Percentiles rank a stretch among this genome's conserved stretches.
Conservation (phyloP, 2,329 filamentous ascomycete genomes). For the Fusarium transvaalense region DNA sequence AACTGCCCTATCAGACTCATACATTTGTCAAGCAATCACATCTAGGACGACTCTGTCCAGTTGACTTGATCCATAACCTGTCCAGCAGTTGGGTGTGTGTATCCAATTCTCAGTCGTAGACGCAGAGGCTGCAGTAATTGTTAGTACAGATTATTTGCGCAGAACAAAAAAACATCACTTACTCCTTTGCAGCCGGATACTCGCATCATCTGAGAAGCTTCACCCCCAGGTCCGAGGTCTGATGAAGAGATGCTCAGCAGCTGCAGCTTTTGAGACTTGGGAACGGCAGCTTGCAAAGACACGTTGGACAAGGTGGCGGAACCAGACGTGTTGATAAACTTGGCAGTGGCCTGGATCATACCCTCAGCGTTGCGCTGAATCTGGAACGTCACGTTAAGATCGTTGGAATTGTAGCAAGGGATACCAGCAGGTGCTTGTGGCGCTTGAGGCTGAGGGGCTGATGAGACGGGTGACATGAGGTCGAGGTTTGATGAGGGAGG, state of each 20-base stretch:
- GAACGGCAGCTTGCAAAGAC: slow-evolving; percentile 92
- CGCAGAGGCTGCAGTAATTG: slow-evolving; percentile 75
- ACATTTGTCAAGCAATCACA: neutral
- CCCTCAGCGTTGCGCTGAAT: slow-evolving; percentile 85
- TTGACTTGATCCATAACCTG: slow-evolving; percentile 92
- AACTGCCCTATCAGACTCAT: slow-evolving; percentile 7
- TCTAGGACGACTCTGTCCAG: slow-evolving; percentile 80
- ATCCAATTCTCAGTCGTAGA: slow-evolving; percentile 86
- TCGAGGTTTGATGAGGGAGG: slow-evolving; percentile 61
- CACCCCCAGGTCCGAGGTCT: slow-evolving; percentile 80
- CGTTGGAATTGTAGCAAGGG: slow-evolving; percentile 88
- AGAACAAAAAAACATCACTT: slow-evolving; percentile 62
- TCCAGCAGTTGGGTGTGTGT: slow-evolving; percentile 75
- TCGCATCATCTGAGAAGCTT: slow-evolving; percentile 92
- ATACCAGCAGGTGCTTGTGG: slow-evolving; percentile 66
- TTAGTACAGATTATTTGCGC: slow-evolving; percentile 3
- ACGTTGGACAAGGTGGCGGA: slow-evolving; percentile 77
- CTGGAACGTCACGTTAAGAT: slow-evolving; percentile 82
- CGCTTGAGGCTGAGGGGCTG: slow-evolving; percentile 54
- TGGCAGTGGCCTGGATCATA: slow-evolving; percentile 83
- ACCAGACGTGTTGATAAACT: slow-evolving; percentile 82
- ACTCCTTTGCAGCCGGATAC: slow-evolving; percentile 88
- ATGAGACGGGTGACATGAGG: slow-evolving; percentile 62
- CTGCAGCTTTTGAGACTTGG: slow-evolving; percentile 95
- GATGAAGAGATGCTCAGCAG: slow-evolving; percentile 88